These are phyloP conservation scores for Hyaloscypha finlandica DNA, from an alignment of 495 filamentous ascomycete genomes.

Conservation along the genomic window DNA sequence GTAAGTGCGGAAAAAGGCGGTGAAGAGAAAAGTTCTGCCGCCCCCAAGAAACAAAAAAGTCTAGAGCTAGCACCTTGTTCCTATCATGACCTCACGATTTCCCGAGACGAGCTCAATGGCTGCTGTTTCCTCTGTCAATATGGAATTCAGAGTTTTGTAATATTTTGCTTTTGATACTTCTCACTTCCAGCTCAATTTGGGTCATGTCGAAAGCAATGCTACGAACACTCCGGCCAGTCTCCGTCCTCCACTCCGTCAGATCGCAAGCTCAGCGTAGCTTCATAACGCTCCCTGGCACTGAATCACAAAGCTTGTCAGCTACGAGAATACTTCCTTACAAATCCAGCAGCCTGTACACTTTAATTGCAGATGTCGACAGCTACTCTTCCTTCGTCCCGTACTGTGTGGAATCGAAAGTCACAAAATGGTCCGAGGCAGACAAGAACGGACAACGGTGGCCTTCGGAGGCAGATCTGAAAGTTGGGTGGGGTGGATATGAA, in stretches of 20 bases:
- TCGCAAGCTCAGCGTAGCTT: conserved; percentile 32
- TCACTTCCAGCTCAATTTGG: not conserved
- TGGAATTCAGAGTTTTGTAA: conserved; percentile 1
- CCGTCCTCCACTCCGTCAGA: conserved; percentile 12
- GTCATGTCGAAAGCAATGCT: conserved; percentile 26
- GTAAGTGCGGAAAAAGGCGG: not conserved
- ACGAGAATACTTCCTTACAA: conserved; percentile 80
- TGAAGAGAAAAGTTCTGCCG: not conserved
- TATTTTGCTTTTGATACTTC: not conserved
- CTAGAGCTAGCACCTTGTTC: not conserved
- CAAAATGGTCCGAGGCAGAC: conserved; percentile 47
- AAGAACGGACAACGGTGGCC: conserved; percentile 53
- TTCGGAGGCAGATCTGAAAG: conserved; percentile 71
- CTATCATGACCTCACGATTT: conserved; percentile 18
- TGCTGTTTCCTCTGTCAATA: not conserved
- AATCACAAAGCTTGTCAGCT: conserved; percentile 64
- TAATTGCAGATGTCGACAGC: conserved; percentile 80
- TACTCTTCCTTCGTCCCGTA: conserved; percentile 88
- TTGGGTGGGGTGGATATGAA: conserved; percentile 80
- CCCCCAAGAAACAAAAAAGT: not conserved
- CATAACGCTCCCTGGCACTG: conserved; percentile 41
- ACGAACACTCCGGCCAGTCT: conserved; percentile 16
- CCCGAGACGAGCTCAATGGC: not conserved
- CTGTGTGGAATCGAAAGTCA: conserved; percentile 72
- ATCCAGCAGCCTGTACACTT: conserved; percentile 65